Evolutionary conservation across 345 rosid genomes (phyloP), one percentile per base, ranked within the genome.

Genomic region (Sisymbrium irio): DNA sequence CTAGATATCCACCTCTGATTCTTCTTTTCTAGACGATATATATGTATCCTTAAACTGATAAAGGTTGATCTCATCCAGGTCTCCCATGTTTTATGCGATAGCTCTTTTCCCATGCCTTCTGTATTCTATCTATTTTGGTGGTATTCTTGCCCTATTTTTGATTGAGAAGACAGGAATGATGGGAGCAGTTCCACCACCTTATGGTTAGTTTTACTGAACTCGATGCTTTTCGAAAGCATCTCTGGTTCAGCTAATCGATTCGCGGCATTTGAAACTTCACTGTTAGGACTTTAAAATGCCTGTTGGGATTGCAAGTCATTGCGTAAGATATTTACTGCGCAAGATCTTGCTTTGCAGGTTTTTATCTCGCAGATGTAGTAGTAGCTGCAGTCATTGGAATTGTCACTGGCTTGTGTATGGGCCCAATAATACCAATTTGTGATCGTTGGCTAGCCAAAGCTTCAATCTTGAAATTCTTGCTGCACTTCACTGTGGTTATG

Each of bases 141-240:
- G 96, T 47, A 82, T 90, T 77, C 88, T 95, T 71, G 65, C 79
- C 69, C 91, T 88, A 77, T 82, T 92, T 79, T 78, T 95, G 78
- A 82, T 90, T 54, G 98, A 95, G 93, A 95, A 90, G 96, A 84
- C 87, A 85, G 97, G 99, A 50, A 95, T 95, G 98, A 88, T 95
- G 92, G 98, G 99, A 60, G 76, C 88, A 63, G 37, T 87, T 80
- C 92, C 96, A 75, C 92, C 93, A 33, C 99, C 99, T 2, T 92
- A 85, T 63, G 99, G 99, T 90, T 67, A 83, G 93, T 78, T 69
- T 80, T 83, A 42, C 66, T 14, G 15, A 70, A 33, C 45, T 67
- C 13, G 9, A 20, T 25, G 35, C 14, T 44, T 67, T 59, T 25
- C 27, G 3, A 69, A 36, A 68, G 25, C 65, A 44, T 53, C 41